phyloP scores from a whole-genome alignment of 352 stramenopile genomes.

The Phytophthora sojae region DNA sequence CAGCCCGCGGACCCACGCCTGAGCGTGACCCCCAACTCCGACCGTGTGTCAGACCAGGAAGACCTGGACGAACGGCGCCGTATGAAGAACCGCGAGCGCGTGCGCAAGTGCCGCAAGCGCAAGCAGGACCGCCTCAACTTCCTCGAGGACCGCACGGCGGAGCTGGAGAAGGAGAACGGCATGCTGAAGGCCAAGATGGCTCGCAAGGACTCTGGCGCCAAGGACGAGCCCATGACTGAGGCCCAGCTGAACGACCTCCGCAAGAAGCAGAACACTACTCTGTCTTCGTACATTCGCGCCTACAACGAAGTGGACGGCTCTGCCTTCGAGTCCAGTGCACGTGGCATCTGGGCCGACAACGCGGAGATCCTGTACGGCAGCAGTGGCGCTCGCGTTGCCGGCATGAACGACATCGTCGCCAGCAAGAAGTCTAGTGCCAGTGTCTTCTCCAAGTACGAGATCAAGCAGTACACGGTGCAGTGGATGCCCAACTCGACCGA shows the following conservation, averaged over 20 bases:
- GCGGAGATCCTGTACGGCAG: constrained; percentile 78
- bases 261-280: constrained; percentile 83
- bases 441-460: constrained; percentile 83
- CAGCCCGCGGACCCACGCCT: constrained; percentile 51
- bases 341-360: constrained; percentile 65
- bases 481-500: constrained; percentile 75
- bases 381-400: constrained; percentile 49
- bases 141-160: constrained; percentile 82
- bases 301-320: constrained; percentile 67
- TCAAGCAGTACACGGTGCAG: constrained; percentile 84
- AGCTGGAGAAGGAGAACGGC: constrained; percentile 87
- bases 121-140: constrained; percentile 91
- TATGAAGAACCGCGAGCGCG: constrained; percentile 91
- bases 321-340: constrained; percentile 64
- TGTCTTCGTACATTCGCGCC: constrained; percentile 75
- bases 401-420: constrained; percentile 65
- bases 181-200: constrained; percentile 80
- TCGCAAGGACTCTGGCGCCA: constrained; percentile 48
- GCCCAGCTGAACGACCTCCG: constrained; percentile 76
- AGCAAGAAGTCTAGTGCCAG: constrained; percentile 66
- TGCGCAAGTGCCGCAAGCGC: constrained; percentile 90
- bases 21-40: constrained; percentile 72
- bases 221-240: constrained; percentile 59
- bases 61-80: constrained; percentile 86
- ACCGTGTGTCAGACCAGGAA: constrained; percentile 74